Conservation (phyloP, 441 rosid species). For the Populus hybrid region DNA sequence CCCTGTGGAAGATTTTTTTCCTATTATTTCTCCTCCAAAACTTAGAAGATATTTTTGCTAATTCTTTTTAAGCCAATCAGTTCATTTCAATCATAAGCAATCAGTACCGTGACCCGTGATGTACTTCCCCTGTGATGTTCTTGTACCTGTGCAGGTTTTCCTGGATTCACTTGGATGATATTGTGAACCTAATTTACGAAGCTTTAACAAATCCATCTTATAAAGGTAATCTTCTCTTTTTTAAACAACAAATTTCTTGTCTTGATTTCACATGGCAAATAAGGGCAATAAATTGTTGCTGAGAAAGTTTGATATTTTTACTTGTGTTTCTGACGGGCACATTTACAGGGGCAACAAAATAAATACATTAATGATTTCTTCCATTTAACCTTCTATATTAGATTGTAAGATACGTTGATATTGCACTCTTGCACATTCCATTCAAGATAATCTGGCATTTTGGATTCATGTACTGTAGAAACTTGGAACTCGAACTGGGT, state of each 20-base stretch:
- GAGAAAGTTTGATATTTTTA: not conserved
- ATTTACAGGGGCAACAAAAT: not conserved
- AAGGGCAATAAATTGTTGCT: not conserved
- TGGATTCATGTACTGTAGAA: not conserved
- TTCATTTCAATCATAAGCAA: not conserved
- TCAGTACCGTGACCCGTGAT: not conserved
- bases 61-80: not conserved
- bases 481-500: not conserved
- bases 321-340: not conserved
- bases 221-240: slow-evolving; percentile 43
- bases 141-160: slow-evolving; percentile 64
- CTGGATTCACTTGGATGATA: slow-evolving; percentile 94
- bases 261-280: not conserved
- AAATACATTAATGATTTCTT: not conserved
- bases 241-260: not conserved
- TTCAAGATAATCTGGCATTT: not conserved
- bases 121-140: not conserved
- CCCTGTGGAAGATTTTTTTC: not conserved
- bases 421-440: not conserved
- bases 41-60: not conserved
- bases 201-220: slow-evolving; percentile 82
- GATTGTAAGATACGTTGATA: too few species aligned
- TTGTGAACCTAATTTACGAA: slow-evolving; percentile 77
- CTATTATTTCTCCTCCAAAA: not conserved
- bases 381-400: not conserved